A percentile compares a stretch with the other conserved stretches of the same genome.
Evolutionary conservation across 2,329 filamentous ascomycete genomes (phyloP).

Genomic region (Karstenula rhodostoma): DNA sequence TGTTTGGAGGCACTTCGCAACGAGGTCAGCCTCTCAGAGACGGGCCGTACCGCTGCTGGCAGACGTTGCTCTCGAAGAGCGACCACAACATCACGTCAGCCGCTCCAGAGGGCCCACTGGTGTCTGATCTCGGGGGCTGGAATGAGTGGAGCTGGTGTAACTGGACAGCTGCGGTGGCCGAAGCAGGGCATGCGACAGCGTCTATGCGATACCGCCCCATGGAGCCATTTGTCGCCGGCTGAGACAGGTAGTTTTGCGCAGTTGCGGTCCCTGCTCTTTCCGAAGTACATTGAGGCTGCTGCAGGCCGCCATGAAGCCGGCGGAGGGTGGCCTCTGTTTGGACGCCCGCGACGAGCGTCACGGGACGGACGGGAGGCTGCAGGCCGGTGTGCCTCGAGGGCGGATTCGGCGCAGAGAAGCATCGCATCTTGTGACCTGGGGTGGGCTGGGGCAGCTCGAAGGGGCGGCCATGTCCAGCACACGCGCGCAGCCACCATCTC

Average conservation of each 20-base stretch:
- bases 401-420: constrained; percentile 41
- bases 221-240: constrained; percentile 33
- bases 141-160: constrained; percentile 40
- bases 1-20: constrained; percentile 9
- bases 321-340: constrained; percentile 36
- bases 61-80: constrained; percentile 32
- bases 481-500: constrained; percentile 47
- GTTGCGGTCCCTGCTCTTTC: constrained; percentile 37
- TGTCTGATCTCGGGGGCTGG: constrained; percentile 36
- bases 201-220: constrained; percentile 28
- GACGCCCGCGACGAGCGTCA: constrained; percentile 39
- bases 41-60: constrained; percentile 41
- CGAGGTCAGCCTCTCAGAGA: constrained; percentile 23
- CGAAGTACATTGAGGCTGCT: constrained; percentile 42
- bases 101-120: constrained; percentile 28
- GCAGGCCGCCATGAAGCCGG: constrained; percentile 45
- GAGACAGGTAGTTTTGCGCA: constrained; percentile 39
- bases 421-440: constrained; percentile 42
- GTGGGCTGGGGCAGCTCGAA: constrained; percentile 33
- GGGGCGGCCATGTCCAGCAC: constrained; percentile 34
- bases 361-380: constrained; percentile 48
- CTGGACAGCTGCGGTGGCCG: constrained; percentile 29
- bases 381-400: constrained; percentile 40
- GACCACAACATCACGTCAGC: constrained; percentile 38
- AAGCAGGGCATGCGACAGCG: constrained; percentile 23